phyloP scores from a whole-genome alignment of 805 yeast genomes.

The Candida sakaeoensis region DNA sequence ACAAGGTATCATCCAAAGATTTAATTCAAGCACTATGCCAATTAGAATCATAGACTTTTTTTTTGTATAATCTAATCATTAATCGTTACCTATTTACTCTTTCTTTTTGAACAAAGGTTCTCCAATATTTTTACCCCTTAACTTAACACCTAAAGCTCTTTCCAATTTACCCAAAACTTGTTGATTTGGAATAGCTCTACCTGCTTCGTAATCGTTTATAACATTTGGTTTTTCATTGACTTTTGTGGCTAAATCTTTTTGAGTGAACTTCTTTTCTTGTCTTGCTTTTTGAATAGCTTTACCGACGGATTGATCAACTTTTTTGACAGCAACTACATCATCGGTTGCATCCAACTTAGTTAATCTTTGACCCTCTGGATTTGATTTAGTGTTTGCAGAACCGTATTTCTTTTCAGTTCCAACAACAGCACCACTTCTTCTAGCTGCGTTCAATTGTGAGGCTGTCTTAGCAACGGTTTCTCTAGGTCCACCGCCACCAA shows the following conservation, averaged over 20 bases:
- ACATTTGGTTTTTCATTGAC: slow-evolving; percentile 94
- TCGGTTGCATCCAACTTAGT: slow-evolving; percentile 91
- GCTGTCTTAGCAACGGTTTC: slow-evolving; percentile 76
- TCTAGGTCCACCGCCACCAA: slow-evolving; percentile 86
- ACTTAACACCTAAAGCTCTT: slow-evolving; percentile 88
- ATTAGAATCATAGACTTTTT: slow-evolving; percentile 11
- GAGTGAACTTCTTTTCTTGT: slow-evolving; percentile 83
- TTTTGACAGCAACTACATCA: slow-evolving; percentile 90
- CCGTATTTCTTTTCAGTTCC: slow-evolving; percentile 93
- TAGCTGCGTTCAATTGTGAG: slow-evolving; percentile 84
- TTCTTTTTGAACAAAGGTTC: slow-evolving; percentile 70
- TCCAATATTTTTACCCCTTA: slow-evolving; percentile 95
- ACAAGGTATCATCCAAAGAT: slow-evolving; percentile 10
- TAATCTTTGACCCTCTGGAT: slow-evolving; percentile 91
- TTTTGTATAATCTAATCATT: background rate
- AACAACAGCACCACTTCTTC: slow-evolving; percentile 85
- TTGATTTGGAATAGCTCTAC: slow-evolving; percentile 95
- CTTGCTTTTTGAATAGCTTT: slow-evolving; percentile 82
- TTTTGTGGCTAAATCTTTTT: slow-evolving; percentile 94
- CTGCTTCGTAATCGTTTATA: slow-evolving; percentile 94
- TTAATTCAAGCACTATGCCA: slow-evolving; percentile 21
- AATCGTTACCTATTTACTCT: slow-evolving; percentile 24
- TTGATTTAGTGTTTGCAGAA: slow-evolving; percentile 51
- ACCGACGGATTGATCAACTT: slow-evolving; percentile 80
- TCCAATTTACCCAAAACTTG: slow-evolving; percentile 90